phyloP scores from a whole-genome alignment of 2,329 filamentous ascomycete species.

The Ophiostoma angusticollis region DNA sequence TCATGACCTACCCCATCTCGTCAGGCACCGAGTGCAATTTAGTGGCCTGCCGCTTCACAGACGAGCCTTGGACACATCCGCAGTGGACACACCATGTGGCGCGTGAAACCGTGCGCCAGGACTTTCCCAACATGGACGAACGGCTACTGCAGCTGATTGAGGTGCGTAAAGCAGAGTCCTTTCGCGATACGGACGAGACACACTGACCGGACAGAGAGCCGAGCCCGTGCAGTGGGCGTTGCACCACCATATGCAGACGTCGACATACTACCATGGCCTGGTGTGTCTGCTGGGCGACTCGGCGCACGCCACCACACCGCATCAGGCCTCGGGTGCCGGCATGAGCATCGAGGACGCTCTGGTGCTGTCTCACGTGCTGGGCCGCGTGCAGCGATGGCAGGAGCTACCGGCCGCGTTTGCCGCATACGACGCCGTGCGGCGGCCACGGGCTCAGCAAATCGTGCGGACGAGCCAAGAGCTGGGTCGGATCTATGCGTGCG shows the following conservation, averaged over 20 bases:
- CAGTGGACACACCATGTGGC: constrained; percentile 25
- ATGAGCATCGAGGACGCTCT: constrained; percentile 15
- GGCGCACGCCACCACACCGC: constrained; percentile 32
- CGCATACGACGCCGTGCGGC: constrained; percentile 19
- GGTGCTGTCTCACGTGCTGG: constrained; percentile 10
- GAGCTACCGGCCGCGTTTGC: constrained; percentile 13
- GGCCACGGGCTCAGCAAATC: constrained; percentile 21
- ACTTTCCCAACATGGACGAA: constrained; percentile 5
- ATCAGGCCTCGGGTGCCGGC: constrained; percentile 13
- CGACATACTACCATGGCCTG: constrained; percentile 33
- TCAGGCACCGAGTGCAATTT: constrained; percentile 10
- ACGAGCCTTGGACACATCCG: constrained; percentile 11
- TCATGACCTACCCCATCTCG: constrained; percentile 20
- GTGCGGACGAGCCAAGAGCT: constrained; percentile 20
- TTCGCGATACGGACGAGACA: too few relatives aligned
- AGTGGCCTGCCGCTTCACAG: constrained; percentile 10
- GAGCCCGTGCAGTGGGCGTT: constrained; percentile 6
- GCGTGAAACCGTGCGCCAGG: constrained; percentile 3
- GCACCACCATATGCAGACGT: constrained; percentile 24
- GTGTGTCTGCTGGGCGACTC: constrained; percentile 41
- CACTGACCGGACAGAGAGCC: too few relatives aligned
- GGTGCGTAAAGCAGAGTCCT: too few relatives aligned
- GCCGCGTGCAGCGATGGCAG: background rate
- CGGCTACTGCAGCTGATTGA: constrained; percentile 5
- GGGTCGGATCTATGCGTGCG: constrained; percentile 19